Evolutionary conservation across 441 rosid genomes (phyloP).

Genomic region (Flueggea neowawraea): DNA sequence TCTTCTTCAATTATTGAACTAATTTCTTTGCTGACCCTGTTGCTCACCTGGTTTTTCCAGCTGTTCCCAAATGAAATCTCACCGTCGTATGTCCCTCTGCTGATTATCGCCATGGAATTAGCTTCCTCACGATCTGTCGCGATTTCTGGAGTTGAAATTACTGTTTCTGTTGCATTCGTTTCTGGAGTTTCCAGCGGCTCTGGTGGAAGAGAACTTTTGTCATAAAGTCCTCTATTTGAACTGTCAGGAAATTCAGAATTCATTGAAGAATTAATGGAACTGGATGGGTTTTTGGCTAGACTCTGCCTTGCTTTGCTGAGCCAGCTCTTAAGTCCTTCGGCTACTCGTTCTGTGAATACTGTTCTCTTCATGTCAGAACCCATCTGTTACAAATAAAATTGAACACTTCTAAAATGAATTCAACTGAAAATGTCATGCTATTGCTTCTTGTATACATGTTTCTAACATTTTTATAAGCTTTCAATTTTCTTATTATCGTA

Average conservation of each 20-base stretch:
- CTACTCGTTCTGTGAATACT: constrained; percentile 12
- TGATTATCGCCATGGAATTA: neutral
- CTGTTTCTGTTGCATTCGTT: too few species aligned
- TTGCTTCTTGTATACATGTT: too few species aligned
- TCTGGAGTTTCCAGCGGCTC: neutral
- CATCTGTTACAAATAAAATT: constrained; percentile 13
- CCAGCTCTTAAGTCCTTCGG: constrained; percentile 21
- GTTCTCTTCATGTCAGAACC: constrained; percentile 21
- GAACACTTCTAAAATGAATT: too few species aligned
- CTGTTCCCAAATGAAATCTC: constrained; percentile 30
- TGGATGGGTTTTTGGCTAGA: constrained; percentile 1
- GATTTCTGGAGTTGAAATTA: neutral
- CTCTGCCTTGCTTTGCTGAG: constrained; percentile 15
- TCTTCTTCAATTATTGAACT: neutral
- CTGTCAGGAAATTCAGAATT: too few species aligned
- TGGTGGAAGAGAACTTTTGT: too few species aligned
- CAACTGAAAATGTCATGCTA: too few species aligned
- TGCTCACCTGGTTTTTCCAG: constrained; percentile 15
- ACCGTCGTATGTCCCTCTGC: constrained; percentile 11
- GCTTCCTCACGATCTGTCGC: constrained; percentile 7
- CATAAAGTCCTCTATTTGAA: too few species aligned
- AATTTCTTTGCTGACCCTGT: constrained; percentile 1
- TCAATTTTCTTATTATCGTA: too few species aligned
- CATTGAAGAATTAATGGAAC: neutral
- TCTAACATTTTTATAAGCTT: too few species aligned